Percentiles rank a stretch among this genome's conserved stretches.
Evolutionary conservation across 805 yeast genomes (phyloP).

Genomic region (Ogataea angusta): DNA sequence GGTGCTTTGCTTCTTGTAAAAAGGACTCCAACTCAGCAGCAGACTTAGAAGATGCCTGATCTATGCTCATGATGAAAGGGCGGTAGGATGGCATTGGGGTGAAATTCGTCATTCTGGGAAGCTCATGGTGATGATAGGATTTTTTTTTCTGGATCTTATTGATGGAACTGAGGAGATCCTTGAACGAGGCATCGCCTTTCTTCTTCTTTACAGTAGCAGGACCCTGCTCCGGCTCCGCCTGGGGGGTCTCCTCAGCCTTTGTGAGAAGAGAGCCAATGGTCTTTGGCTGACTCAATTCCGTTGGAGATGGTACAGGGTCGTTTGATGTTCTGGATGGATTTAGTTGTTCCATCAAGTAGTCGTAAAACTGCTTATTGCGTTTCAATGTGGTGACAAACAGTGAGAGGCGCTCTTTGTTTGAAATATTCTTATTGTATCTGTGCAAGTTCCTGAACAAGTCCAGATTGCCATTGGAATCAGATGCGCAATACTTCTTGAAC

Average conservation of each 20-base stretch:
- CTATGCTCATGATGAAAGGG: not conserved
- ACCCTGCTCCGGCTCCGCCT: not conserved
- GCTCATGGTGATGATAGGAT: slow-evolving; percentile 5
- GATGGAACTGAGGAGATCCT: slow-evolving; percentile 22
- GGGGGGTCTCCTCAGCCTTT: not conserved
- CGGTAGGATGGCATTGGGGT: slow-evolving; percentile 20
- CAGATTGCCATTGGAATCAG: slow-evolving; percentile 9
- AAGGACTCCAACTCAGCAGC: slow-evolving; percentile 36
- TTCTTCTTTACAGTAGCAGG: not conserved
- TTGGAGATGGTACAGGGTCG: not conserved
- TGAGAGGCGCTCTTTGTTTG: slow-evolving; percentile 12
- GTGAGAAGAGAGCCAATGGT: slow-evolving; percentile 10
- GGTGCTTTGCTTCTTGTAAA: slow-evolving; percentile 41
- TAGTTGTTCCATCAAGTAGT: slow-evolving; percentile 8
- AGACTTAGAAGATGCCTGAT: not conserved
- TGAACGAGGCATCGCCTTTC: slow-evolving; percentile 14
- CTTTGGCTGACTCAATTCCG: not conserved
- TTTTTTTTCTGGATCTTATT: slow-evolving; percentile 22
- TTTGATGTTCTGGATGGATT: not conserved
- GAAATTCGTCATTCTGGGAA: slow-evolving; percentile 28
- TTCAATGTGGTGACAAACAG: slow-evolving; percentile 22
- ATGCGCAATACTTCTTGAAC: slow-evolving; percentile 15
- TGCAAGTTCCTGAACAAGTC: slow-evolving; percentile 14
- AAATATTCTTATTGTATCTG: slow-evolving; percentile 8
- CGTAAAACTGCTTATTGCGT: slow-evolving; percentile 21